Percentiles rank a stretch among this genome's conserved stretches.
Evolutionary conservation across 1,139 yeast genomes (phyloP).

Genomic region (Suhomyces panamericanus): DNA sequence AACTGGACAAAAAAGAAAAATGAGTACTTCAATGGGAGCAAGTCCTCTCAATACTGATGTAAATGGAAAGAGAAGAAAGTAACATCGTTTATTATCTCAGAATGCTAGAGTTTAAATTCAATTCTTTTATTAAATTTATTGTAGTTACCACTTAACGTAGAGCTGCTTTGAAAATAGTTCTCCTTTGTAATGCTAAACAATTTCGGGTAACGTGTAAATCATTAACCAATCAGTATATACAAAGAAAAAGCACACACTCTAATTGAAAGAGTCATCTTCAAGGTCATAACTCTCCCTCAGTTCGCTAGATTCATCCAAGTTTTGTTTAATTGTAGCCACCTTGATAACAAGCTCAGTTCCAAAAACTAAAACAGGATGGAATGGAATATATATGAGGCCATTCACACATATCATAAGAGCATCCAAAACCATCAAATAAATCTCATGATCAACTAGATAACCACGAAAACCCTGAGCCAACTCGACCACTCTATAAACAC

Average conservation of each 20-base stretch:
- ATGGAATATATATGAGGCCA: slow-evolving; percentile 48
- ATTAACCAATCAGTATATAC: too few species aligned
- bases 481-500: slow-evolving; percentile 79
- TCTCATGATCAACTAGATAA: slow-evolving; percentile 66
- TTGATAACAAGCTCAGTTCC: slow-evolving; percentile 42
- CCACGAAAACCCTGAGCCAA: slow-evolving; percentile 79
- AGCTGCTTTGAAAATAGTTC: too few species aligned
- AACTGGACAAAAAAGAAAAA: slow-evolving; percentile 15
- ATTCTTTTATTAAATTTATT: too few species aligned
- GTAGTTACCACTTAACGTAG: too few species aligned
- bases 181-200: too few species aligned
- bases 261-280: too few species aligned
- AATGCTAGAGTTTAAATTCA: too few species aligned
- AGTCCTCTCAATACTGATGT: slow-evolving; percentile 12
- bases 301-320: slow-evolving; percentile 23
- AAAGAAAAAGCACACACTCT: too few species aligned
- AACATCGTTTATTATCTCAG: not conserved
- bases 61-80: slow-evolving; percentile 14
- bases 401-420: slow-evolving; percentile 62
- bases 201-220: too few species aligned
- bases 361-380: slow-evolving; percentile 49
- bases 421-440: slow-evolving; percentile 73
- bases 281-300: not conserved
- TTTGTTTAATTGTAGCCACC: slow-evolving; percentile 37
- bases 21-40: slow-evolving; percentile 15